Conservation (phyloP, 371 early-diverging fungal species). For the Mortierella polycephala region DNA sequence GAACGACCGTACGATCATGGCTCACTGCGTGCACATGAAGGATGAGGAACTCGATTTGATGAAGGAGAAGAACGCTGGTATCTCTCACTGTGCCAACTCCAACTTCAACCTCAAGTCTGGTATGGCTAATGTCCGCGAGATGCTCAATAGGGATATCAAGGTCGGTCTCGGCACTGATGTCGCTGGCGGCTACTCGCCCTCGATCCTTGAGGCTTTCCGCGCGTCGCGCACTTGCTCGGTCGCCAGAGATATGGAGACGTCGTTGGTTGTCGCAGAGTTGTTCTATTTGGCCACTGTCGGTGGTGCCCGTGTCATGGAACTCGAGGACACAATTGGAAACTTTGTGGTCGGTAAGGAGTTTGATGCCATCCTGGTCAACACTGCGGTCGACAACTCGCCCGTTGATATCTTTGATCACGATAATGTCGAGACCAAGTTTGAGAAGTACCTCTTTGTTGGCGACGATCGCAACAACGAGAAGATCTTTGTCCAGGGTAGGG, state of each 20-base stretch:
- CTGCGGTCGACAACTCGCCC: conserved; percentile 54
- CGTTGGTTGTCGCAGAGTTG: conserved; percentile 71
- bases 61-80: conserved; percentile 68
- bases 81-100: conserved; percentile 92
- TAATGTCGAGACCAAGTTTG: conserved; percentile 42
- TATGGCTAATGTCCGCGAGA: conserved; percentile 80
- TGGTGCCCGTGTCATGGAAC: conserved; percentile 83
- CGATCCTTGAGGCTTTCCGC: conserved; percentile 88
- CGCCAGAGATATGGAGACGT: conserved; percentile 43
- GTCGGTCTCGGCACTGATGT: conserved; percentile 96
- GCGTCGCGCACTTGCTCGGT: conserved; percentile 79
- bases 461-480: conserved; percentile 47
- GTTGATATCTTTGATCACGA: conserved; percentile 66
- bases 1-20: conserved; percentile 81
- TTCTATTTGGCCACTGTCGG: conserved; percentile 92
- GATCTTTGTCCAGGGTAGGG: conserved; percentile 43
- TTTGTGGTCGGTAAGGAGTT: conserved; percentile 87
- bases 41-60: conserved; percentile 76
- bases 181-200: conserved; percentile 86
- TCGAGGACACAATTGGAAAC: conserved; percentile 80
- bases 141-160: conserved; percentile 74
- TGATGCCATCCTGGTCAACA: conserved; percentile 88
- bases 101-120: conserved; percentile 91
- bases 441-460: conserved; percentile 46
- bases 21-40: conserved; percentile 90